Base-by-base conservation (phyloP, 495 filamentous ascomycete species). In the Penicillium canariense region DNA sequence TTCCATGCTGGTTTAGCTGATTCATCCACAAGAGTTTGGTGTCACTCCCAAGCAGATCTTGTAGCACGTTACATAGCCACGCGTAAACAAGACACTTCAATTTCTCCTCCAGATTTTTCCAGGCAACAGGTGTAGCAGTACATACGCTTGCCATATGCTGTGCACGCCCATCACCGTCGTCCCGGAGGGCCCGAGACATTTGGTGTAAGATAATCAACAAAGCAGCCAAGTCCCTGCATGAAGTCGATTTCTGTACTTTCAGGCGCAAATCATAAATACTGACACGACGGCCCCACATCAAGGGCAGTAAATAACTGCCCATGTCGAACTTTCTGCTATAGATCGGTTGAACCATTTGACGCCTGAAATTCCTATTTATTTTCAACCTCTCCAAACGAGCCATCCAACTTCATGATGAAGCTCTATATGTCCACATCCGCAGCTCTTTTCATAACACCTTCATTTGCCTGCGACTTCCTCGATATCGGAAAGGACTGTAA, bases 401-500 rank as follows among this genome's bases (percentile, higher is more conserved):
- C n/a, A 45, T 45, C 25, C 25, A 44, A 25, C 15, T 31, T 18
- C 43, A 46, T 3, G 5, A 46, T 46, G 43, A 46, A 46, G 26
- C 27, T 46, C 25, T 31, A 46, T 9, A 18, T 26, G 0, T 26
- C 30, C 26, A 26, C 43, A 46, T 5, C 43, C 14, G 23, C 23
- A 31, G n/a, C 43, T 15, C 25, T 45, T 7, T 20, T 46, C 40
- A 12, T 53, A 1, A 28, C 27, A n/a, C 42, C 50, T 4, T 4
- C 17, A 11, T 12, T 53, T n/a, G 50, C 50, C 22, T 53, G 50
- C 28, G 40, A 53, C 23, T 35, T 36, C 23, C 42, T 36, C 40
- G 31, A 46, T 22, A 44, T 53, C 23, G 50, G 50, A 23, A 30
- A 23, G 20, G 50, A 53, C 28, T 53, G 50, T 14, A 23, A 40